Percentiles rank a stretch among this genome's conserved stretches.
Conservation (phyloP, 2,329 filamentous ascomycete species). For the Xylaria multiplex region DNA sequence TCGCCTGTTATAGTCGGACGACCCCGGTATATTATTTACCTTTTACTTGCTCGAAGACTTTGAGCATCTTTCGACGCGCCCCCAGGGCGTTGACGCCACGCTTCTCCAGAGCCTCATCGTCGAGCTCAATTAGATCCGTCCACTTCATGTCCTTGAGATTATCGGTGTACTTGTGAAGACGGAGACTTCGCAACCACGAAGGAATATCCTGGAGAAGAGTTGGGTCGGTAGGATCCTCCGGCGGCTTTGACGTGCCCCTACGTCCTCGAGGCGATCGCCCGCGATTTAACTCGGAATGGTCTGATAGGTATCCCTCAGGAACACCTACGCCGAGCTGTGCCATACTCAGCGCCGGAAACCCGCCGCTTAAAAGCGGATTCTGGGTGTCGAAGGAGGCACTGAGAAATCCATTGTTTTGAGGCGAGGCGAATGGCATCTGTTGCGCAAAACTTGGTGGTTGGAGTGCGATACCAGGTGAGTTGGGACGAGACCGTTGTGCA, state of each 20-base stretch:
- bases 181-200: slow-evolving; percentile 91
- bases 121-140: slow-evolving; percentile 89
- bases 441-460: slow-evolving; percentile 69
- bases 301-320: slow-evolving; percentile 89
- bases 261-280: slow-evolving; percentile 92
- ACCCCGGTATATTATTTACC: slow-evolving; percentile 57
- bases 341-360: slow-evolving; percentile 76
- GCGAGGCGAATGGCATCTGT: slow-evolving; percentile 79
- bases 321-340: slow-evolving; percentile 75
- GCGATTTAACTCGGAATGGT: slow-evolving; percentile 89
- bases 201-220: slow-evolving; percentile 93
- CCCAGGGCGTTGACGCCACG: slow-evolving; percentile 95
- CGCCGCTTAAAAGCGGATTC: slow-evolving; percentile 75
- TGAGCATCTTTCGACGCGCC: slow-evolving; percentile 96
- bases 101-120: slow-evolving; percentile 91
- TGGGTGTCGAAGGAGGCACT: slow-evolving; percentile 86
- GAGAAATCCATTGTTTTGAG: slow-evolving; percentile 94
- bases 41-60: slow-evolving; percentile 97
- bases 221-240: slow-evolving; percentile 95
- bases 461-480: slow-evolving; percentile 86
- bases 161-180: slow-evolving; percentile 98
- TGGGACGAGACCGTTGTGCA: slow-evolving; percentile 83
- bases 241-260: slow-evolving; percentile 94
- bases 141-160: slow-evolving; percentile 98
- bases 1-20: background rate